A percentile compares a stretch with the other conserved stretches of the same genome.
These are phyloP conservation scores for Solanum piurae DNA, from an alignment of 257 asterid species.

Conservation along the genomic window DNA sequence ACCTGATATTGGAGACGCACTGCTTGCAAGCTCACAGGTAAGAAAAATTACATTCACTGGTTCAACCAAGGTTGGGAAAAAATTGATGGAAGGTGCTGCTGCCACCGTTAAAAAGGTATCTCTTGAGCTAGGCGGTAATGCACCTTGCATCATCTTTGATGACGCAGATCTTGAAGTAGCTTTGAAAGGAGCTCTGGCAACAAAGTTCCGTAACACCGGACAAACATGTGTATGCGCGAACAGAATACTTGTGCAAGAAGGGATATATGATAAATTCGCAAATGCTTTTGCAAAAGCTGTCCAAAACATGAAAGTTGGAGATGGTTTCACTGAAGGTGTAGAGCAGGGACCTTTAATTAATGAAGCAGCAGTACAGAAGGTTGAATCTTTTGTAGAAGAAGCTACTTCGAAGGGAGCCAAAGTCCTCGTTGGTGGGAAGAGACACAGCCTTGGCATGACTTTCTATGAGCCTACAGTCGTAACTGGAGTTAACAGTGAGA, in stretches of 20 bases:
- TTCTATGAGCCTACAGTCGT: slow-evolving; percentile 92
- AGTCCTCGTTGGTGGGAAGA: slow-evolving; percentile 76
- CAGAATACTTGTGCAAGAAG: slow-evolving; percentile 94
- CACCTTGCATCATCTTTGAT: slow-evolving; percentile 93
- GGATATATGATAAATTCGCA: slow-evolving; percentile 75
- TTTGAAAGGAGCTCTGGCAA: slow-evolving; percentile 78
- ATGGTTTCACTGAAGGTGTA: slow-evolving; percentile 92
- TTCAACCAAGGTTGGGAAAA: slow-evolving; percentile 93
- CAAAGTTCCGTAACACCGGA: slow-evolving; percentile 95
- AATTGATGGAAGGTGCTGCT: slow-evolving; percentile 93
- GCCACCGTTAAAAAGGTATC: slow-evolving; percentile 92
- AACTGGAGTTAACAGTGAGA: slow-evolving; percentile 66
- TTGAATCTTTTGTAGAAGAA: slow-evolving; percentile 70
- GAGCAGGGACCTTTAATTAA: slow-evolving; percentile 95
- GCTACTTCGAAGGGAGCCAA: slow-evolving; percentile 97
- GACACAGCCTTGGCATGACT: slow-evolving; percentile 81
- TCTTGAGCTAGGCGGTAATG: slow-evolving; percentile 98
- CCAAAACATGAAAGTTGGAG: slow-evolving; percentile 77
- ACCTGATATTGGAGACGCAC: slow-evolving; percentile 74
- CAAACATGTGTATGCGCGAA: slow-evolving; percentile 99
- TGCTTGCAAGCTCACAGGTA: slow-evolving; percentile 75
- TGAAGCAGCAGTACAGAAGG: slow-evolving; percentile 85
- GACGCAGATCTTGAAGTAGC: slow-evolving; percentile 98
- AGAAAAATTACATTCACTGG: slow-evolving; percentile 95
- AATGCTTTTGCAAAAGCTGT: slow-evolving; percentile 66